Percentiles rank a stretch among this genome's conserved stretches.
phyloP scores from a whole-genome alignment of 768 basidiomycete species.

The Plicaturopsis crispa region DNA sequence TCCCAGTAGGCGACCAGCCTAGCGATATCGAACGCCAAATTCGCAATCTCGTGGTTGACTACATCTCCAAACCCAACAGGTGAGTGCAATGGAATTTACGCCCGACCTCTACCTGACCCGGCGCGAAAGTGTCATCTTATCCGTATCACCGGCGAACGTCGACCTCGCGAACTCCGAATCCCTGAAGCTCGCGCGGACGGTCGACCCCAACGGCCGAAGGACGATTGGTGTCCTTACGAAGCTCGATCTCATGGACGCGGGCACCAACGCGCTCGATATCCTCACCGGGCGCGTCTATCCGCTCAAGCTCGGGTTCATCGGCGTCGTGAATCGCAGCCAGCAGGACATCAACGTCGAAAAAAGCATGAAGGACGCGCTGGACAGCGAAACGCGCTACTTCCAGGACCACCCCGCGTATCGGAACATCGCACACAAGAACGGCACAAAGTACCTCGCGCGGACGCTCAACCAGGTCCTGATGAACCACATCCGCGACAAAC shows the following conservation, averaged over 20 bases:
- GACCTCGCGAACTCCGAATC: slow-evolving; percentile 99
- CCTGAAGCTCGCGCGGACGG: slow-evolving; percentile 89
- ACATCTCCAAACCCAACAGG: slow-evolving; percentile 96
- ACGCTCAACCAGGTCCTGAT: slow-evolving; percentile 93
- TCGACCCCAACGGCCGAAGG: slow-evolving; percentile 92
- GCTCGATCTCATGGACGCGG: slow-evolving; percentile 98
- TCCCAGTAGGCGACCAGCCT: slow-evolving; percentile 94
- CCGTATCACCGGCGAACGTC: slow-evolving; percentile 96
- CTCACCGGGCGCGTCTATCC: slow-evolving; percentile 97
- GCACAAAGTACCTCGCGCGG: slow-evolving; percentile 92
- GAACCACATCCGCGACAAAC: slow-evolving; percentile 96
- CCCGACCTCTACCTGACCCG: background rate
- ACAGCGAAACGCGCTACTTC: slow-evolving; percentile 89
- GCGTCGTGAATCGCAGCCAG: slow-evolving; percentile 95
- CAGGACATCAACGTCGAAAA: slow-evolving; percentile 91
- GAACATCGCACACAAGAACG: slow-evolving; percentile 95
- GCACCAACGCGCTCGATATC: slow-evolving; percentile 95
- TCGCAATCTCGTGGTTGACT: slow-evolving; percentile 88
- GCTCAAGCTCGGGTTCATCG: slow-evolving; percentile 96
- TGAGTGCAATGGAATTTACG: slow-evolving; percentile 22
- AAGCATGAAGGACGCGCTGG: slow-evolving; percentile 76
- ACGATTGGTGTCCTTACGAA: slow-evolving; percentile 97
- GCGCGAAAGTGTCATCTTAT: slow-evolving; percentile 62
- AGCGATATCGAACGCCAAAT: slow-evolving; percentile 98
- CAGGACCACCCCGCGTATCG: slow-evolving; percentile 82